Evolutionary conservation across 1,284 basidiomycete species (phyloP).

Genomic region (Fomes fomentarius): DNA sequence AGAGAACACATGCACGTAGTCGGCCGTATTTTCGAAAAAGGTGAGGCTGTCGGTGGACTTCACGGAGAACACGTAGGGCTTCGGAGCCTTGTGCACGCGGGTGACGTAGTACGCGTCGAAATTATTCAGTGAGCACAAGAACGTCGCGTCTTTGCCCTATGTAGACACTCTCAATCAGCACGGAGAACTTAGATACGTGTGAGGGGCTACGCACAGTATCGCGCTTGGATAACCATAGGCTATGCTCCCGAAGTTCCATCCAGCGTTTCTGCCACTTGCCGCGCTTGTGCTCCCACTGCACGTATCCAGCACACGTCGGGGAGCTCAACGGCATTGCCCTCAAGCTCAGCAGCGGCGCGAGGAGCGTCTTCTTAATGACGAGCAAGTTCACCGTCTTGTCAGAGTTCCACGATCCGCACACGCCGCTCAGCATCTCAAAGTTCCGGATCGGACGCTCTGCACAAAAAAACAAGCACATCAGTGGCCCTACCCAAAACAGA

Average conservation of each 20-base stretch:
- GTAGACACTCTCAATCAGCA: background rate
- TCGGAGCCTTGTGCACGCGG: slow-evolving; percentile 73
- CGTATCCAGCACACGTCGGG: slow-evolving; percentile 71
- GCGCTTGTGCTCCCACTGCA: slow-evolving; percentile 85
- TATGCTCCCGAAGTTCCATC: slow-evolving; percentile 83
- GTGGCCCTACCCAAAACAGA: background rate
- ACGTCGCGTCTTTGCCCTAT: slow-evolving; percentile 81
- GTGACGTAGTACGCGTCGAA: slow-evolving; percentile 85
- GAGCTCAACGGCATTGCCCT: slow-evolving; percentile 74
- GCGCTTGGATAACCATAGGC: slow-evolving; percentile 83
- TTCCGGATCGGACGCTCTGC: slow-evolving; percentile 84
- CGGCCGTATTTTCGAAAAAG: slow-evolving; percentile 82
- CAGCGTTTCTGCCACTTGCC: slow-evolving; percentile 93
- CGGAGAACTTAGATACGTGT: too few relatives aligned
- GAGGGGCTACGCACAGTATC: slow-evolving; percentile 62
- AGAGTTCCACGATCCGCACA: slow-evolving; percentile 84
- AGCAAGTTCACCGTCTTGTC: slow-evolving; percentile 78
- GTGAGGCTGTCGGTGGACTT: slow-evolving; percentile 87
- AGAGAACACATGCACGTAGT: slow-evolving; percentile 85
- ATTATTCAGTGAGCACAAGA: slow-evolving; percentile 80
- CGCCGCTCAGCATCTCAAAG: slow-evolving; percentile 76
- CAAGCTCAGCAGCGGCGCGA: slow-evolving; percentile 55
- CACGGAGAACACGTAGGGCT: slow-evolving; percentile 79
- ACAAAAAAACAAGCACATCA: slow-evolving; percentile 1
- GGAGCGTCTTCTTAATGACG: slow-evolving; percentile 71